phyloP scores from a whole-genome alignment of 164 flowering plant species.

The Vitis rotundifolia region DNA sequence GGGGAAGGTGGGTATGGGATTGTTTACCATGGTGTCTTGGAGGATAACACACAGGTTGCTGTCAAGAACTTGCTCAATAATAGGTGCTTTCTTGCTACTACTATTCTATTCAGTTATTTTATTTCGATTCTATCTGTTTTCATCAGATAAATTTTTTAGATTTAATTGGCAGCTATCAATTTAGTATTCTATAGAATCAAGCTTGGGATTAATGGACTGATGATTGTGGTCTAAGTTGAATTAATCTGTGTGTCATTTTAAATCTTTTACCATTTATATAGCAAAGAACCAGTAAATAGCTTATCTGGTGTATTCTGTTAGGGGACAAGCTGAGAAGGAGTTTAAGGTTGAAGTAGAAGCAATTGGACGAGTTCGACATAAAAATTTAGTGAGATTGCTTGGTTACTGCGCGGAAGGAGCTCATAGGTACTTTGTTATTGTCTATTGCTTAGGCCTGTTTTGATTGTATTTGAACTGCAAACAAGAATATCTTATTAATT shows the following conservation, averaged over 20 bases:
- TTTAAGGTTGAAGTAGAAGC: slow-evolving; percentile 70
- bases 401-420: slow-evolving; percentile 75
- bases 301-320: slow-evolving; percentile 2
- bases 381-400: slow-evolving; percentile 57
- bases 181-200: too few relatives aligned
- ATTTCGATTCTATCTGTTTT: too few relatives aligned
- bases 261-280: not conserved
- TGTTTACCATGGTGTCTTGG: slow-evolving; percentile 63
- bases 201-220: not conserved
- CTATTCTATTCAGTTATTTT: too few relatives aligned
- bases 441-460: not conserved
- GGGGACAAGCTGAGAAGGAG: slow-evolving; percentile 70
- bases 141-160: too few relatives aligned
- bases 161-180: too few relatives aligned
- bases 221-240: not conserved
- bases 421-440: slow-evolving; percentile 41
- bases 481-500: not conserved
- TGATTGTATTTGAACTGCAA: not conserved
- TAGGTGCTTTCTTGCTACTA: slow-evolving; percentile 34
- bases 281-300: not conserved
- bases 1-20: slow-evolving; percentile 89
- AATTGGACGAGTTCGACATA: slow-evolving; percentile 61
- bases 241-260: not conserved
- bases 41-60: slow-evolving; percentile 51
- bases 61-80: slow-evolving; percentile 79